Evolutionary conservation across 768 basidiomycete species (phyloP).

Genomic region (Rhodotorula toruloides): DNA sequence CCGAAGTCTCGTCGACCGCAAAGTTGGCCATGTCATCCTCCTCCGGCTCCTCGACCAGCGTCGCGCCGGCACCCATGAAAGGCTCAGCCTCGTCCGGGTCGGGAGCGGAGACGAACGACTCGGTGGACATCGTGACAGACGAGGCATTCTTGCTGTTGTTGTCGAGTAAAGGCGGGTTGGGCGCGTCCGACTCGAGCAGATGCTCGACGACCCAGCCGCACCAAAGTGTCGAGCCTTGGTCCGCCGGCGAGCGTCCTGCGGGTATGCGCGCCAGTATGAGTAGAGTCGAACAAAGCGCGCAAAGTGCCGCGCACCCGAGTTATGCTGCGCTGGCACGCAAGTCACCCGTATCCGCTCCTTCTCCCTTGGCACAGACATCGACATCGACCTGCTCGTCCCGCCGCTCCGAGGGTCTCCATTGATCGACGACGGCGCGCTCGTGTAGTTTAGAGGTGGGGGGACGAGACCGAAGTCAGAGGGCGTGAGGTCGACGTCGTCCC

Average conservation of each 20-base stretch:
- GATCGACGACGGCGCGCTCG: background rate
- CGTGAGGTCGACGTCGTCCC: slow-evolving; percentile 46
- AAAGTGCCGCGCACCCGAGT: slow-evolving; percentile 45
- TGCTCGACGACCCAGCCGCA: slow-evolving; percentile 50
- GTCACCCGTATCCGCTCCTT: slow-evolving; percentile 44
- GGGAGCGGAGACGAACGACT: background rate
- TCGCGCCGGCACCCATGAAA: background rate
- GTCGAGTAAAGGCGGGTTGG: background rate
- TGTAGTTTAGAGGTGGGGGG: background rate
- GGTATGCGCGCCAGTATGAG: too few relatives aligned
- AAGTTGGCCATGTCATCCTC: background rate
- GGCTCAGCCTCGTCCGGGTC: background rate
- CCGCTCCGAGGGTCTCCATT: background rate
- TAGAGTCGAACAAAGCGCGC: background rate
- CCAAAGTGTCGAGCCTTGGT: slow-evolving; percentile 49
- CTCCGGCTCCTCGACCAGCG: slow-evolving; percentile 13
- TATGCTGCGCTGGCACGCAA: slow-evolving; percentile 52
- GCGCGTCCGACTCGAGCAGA: slow-evolving; percentile 29
- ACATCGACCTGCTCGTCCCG: background rate
- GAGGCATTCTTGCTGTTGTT: background rate
- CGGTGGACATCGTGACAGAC: background rate
- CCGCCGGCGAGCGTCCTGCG: slow-evolving; percentile 47
- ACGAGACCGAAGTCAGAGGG: slow-evolving; percentile 20
- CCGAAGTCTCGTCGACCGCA: background rate
- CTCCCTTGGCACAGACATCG: background rate